Conservation (phyloP, 2,329 filamentous ascomycete genomes). For the Nakataea oryzae region DNA sequence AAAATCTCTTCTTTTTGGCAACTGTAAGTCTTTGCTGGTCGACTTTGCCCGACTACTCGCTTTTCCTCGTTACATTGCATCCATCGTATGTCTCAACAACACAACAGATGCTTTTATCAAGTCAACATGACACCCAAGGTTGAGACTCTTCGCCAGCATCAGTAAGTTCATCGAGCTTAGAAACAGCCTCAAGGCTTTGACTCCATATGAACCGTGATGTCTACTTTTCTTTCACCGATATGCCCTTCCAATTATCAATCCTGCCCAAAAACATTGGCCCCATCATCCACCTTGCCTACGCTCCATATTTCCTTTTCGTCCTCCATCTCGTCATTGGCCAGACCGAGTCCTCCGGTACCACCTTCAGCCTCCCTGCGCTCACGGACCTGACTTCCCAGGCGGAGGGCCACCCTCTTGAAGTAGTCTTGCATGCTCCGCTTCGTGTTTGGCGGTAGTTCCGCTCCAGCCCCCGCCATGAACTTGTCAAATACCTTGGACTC, state of each 20-base stretch:
- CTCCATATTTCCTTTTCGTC: constrained; percentile 96
- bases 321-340: constrained; percentile 85
- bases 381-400: constrained; percentile 75
- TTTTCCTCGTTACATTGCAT: not conserved
- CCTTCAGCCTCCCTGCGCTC: constrained; percentile 89
- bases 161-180: not conserved
- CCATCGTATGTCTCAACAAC: not conserved
- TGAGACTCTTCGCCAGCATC: not conserved
- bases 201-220: not conserved
- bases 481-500: constrained; percentile 83
- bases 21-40: too few relatives aligned
- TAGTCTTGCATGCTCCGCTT: constrained; percentile 94
- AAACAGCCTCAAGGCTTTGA: not conserved
- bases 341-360: constrained; percentile 71
- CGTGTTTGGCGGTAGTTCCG: constrained; percentile 54
- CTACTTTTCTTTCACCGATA: not conserved
- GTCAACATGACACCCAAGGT: not conserved
- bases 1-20: too few relatives aligned
- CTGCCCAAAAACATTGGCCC: constrained; percentile 46
- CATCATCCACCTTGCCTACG: constrained; percentile 78
- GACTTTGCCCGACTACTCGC: too few relatives aligned
- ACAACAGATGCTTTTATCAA: not conserved
- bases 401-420: constrained; percentile 83
- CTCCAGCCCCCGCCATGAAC: constrained; percentile 63
- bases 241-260: constrained; percentile 11